Evolutionary conservation across 352 stramenopile genomes (phyloP).

Genomic region (Thalassiosira hispida): DNA sequence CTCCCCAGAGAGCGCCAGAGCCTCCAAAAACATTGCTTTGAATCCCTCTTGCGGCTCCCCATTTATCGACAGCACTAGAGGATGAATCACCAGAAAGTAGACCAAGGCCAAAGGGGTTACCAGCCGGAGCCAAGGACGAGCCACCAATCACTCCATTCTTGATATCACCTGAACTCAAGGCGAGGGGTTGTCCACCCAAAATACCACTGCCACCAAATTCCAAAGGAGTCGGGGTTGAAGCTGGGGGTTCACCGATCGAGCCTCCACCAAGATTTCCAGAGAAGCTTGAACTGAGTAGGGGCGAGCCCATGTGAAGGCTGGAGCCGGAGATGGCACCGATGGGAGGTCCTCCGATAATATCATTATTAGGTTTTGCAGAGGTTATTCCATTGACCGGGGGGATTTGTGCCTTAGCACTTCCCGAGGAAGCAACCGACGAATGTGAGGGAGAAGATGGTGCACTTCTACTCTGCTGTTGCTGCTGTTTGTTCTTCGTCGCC

Average conservation of each 20-base stretch:
- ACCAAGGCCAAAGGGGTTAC: slow-evolving; percentile 34
- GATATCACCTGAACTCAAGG: slow-evolving; percentile 15
- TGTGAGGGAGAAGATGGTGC: slow-evolving; percentile 38
- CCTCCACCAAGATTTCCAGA: slow-evolving; percentile 30
- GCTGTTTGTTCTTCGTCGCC: slow-evolving; percentile 26
- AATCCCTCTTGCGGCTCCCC: slow-evolving; percentile 34
- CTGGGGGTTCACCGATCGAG: slow-evolving; percentile 50
- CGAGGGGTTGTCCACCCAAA: slow-evolving; percentile 56
- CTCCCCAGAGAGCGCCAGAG: slow-evolving; percentile 40
- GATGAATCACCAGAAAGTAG: slow-evolving; percentile 21
- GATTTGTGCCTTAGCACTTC: slow-evolving; percentile 26
- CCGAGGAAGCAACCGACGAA: slow-evolving; percentile 41
- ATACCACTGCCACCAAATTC: slow-evolving; percentile 53
- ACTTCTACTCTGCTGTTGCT: slow-evolving; percentile 3
- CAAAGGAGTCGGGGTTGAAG: slow-evolving; percentile 12
- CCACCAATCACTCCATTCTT: slow-evolving; percentile 48
- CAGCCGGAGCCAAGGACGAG: slow-evolving; percentile 24
- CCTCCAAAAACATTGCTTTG: slow-evolving; percentile 36
- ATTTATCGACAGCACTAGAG: slow-evolving; percentile 39
- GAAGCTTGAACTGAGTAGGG: slow-evolving; percentile 40
- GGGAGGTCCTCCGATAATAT: slow-evolving; percentile 23
- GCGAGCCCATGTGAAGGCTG: slow-evolving; percentile 46
- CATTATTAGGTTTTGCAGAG: slow-evolving; percentile 8
- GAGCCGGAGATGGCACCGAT: slow-evolving; percentile 40
- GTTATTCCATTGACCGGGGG: slow-evolving; percentile 13